Conservation (phyloP, 257 asterid genomes). For the Solanum rostratum region DNA sequence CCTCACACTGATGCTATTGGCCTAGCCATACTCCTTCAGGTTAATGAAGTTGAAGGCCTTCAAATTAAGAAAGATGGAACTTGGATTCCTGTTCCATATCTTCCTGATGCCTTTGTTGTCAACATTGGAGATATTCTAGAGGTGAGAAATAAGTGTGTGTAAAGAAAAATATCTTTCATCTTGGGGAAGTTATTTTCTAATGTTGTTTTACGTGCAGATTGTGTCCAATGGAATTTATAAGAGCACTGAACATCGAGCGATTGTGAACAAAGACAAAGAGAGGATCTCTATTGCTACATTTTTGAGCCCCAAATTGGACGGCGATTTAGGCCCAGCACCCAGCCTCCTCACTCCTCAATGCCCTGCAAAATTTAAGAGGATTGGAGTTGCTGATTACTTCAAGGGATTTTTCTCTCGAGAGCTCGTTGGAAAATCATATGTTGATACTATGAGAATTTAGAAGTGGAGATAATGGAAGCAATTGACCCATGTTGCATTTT, state of each 20-base stretch:
- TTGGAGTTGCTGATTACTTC: conserved; percentile 16
- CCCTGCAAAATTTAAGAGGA: conserved; percentile 28
- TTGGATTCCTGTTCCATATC: conserved; percentile 37
- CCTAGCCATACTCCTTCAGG: conserved; percentile 38
- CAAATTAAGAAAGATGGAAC: conserved; percentile 30
- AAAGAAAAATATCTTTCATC: no score
- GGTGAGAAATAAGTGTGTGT: conserved; percentile 7
- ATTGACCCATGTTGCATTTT: background rate
- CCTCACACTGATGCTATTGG: conserved; percentile 37
- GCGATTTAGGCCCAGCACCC: conserved; percentile 17
- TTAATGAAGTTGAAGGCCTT: conserved; percentile 33
- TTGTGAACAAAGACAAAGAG: conserved; percentile 16
- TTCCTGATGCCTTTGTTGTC: conserved; percentile 33
- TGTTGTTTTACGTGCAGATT: conserved; percentile 8
- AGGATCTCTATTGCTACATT: conserved; percentile 38
- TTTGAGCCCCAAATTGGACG: conserved; percentile 6
- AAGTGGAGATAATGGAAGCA: background rate
- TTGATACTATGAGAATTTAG: conserved; percentile 20
- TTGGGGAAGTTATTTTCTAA: no score
- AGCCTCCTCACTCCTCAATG: conserved; percentile 19
- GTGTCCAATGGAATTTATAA: conserved; percentile 26
- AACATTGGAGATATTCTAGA: conserved; percentile 38
- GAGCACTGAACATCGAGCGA: conserved; percentile 39
- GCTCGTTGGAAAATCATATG: conserved; percentile 30
- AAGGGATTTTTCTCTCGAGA: conserved; percentile 13